These are phyloP conservation scores for Rhexocercosporidium sp. DNA, from an alignment of 2,329 filamentous ascomycete genomes.

Conservation along the genomic window DNA sequence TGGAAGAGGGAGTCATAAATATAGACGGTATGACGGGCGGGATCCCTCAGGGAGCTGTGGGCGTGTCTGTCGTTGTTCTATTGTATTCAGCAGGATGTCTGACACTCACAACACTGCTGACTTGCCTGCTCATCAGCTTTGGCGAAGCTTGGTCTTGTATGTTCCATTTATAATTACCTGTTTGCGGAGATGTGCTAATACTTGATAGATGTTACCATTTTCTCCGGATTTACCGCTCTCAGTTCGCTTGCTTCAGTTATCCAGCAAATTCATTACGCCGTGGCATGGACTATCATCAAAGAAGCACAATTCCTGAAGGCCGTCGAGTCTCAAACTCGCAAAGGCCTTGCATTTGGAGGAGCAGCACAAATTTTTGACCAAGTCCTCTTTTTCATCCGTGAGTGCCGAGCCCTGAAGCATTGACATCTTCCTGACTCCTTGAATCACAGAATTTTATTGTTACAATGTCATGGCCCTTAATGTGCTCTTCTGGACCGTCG, in stretches of 20 bases:
- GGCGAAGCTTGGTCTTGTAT: conserved; percentile 42
- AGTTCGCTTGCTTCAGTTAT: conserved; percentile 38
- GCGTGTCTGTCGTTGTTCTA: conserved; percentile 36
- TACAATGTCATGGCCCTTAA: conserved; percentile 56
- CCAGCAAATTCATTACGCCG: conserved; percentile 41
- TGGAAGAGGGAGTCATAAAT: conserved; percentile 4
- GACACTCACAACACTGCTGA: conserved; percentile 31
- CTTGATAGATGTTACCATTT: conserved; percentile 37
- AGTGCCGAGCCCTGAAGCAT: conserved; percentile 28
- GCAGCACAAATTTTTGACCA: conserved; percentile 49
- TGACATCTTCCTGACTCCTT: background rate
- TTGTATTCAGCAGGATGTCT: conserved; percentile 39
- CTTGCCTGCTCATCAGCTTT: conserved; percentile 38
- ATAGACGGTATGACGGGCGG: conserved; percentile 22
- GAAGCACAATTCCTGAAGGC: conserved; percentile 45
- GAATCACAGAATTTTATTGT: conserved; percentile 51
- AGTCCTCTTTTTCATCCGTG: conserved; percentile 55
- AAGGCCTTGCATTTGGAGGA: conserved; percentile 50
- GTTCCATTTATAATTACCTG: background rate
- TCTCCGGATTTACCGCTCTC: conserved; percentile 37
- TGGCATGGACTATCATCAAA: conserved; percentile 34
- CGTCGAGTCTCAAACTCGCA: conserved; percentile 43
- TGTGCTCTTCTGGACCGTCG: conserved; percentile 51
- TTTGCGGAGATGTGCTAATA: conserved; percentile 8
- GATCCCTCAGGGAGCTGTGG: conserved; percentile 36